Percentiles rank a stretch among this genome's conserved stretches.
Evolutionary conservation across 805 yeast genomes (phyloP).

Genomic region (Wickerhamiella domercqiae): DNA sequence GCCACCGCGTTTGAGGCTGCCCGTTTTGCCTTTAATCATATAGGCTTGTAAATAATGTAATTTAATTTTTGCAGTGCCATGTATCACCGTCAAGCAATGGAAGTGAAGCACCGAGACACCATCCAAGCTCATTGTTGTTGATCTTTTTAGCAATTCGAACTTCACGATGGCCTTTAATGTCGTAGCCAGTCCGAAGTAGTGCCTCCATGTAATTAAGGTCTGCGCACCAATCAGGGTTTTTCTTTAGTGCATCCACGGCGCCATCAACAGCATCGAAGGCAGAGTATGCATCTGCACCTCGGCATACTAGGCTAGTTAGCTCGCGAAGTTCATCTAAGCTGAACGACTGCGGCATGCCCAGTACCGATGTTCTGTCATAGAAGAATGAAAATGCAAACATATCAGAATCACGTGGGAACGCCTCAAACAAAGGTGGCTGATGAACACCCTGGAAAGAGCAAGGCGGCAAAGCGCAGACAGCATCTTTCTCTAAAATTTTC

Average conservation of each 20-base stretch:
- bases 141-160: slow-evolving; percentile 85
- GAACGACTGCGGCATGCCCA: slow-evolving; percentile 88
- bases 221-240: slow-evolving; percentile 87
- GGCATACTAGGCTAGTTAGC: slow-evolving; percentile 70
- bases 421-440: slow-evolving; percentile 75
- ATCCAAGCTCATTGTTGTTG: slow-evolving; percentile 80
- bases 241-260: slow-evolving; percentile 47
- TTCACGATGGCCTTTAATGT: slow-evolving; percentile 79
- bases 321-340: slow-evolving; percentile 72
- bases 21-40: too few relatives aligned
- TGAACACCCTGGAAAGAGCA: slow-evolving; percentile 96
- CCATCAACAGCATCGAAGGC: slow-evolving; percentile 51
- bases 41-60: too few relatives aligned
- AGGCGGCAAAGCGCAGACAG: slow-evolving; percentile 56
- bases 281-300: slow-evolving; percentile 65
- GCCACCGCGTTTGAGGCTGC: too few relatives aligned
- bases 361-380: slow-evolving; percentile 84
- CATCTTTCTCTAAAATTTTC: slow-evolving; percentile 65
- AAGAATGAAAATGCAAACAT: slow-evolving; percentile 86
- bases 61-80: slow-evolving; percentile 27
- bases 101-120: slow-evolving; percentile 97
- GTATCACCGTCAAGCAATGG: slow-evolving; percentile 59
- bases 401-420: slow-evolving; percentile 61
- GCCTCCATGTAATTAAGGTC: slow-evolving; percentile 86
- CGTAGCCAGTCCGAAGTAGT: slow-evolving; percentile 89